phyloP scores from a whole-genome alignment of 257 asterid genomes.

The Fraxinus americana region DNA sequence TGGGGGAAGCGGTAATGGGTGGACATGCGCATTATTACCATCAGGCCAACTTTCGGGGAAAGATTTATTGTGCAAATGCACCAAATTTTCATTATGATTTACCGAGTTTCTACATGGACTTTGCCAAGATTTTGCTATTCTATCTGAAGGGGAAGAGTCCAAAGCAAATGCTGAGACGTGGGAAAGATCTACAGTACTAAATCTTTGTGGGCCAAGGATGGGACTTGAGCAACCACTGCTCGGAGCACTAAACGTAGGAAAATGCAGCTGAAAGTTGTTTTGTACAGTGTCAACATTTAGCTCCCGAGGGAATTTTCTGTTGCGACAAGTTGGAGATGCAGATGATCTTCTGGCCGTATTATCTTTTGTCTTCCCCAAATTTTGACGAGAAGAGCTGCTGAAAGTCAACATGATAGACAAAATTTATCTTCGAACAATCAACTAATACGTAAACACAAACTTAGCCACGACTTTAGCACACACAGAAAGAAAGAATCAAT shows the following conservation, averaged over 20 bases:
- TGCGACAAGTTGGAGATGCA: slow-evolving; percentile 39
- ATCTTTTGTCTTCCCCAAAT: slow-evolving; percentile 42
- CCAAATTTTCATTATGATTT: slow-evolving; percentile 11
- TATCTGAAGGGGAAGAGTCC: slow-evolving; percentile 35
- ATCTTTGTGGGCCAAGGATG: slow-evolving; percentile 59
- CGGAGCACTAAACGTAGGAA: slow-evolving; percentile 79
- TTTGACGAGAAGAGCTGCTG: slow-evolving; percentile 35
- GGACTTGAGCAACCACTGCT: slow-evolving; percentile 75
- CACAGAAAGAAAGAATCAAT: neutral
- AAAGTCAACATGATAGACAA: slow-evolving; percentile 23
- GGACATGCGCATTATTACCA: slow-evolving; percentile 42
- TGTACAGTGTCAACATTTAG: slow-evolving; percentile 43
- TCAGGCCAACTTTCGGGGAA: slow-evolving; percentile 50
- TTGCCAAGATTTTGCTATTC: slow-evolving; percentile 36
- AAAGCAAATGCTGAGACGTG: slow-evolving; percentile 36
- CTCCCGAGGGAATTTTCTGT: slow-evolving; percentile 49
- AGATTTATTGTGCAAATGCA: slow-evolving; percentile 44
- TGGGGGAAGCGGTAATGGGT: slow-evolving; percentile 87
- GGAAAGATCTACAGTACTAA: slow-evolving; percentile 48
- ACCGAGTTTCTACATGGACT: slow-evolving; percentile 34
- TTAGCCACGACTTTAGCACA: neutral
- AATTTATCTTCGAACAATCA: neutral
- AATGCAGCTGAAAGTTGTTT: slow-evolving; percentile 35
- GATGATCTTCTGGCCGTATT: slow-evolving; percentile 32
- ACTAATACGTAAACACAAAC: neutral